Percentiles rank a stretch among this genome's conserved stretches.
Evolutionary conservation across 2,329 filamentous ascomycete genomes (phyloP).

Genomic region (Lasiodiplodia gonubiensis): DNA sequence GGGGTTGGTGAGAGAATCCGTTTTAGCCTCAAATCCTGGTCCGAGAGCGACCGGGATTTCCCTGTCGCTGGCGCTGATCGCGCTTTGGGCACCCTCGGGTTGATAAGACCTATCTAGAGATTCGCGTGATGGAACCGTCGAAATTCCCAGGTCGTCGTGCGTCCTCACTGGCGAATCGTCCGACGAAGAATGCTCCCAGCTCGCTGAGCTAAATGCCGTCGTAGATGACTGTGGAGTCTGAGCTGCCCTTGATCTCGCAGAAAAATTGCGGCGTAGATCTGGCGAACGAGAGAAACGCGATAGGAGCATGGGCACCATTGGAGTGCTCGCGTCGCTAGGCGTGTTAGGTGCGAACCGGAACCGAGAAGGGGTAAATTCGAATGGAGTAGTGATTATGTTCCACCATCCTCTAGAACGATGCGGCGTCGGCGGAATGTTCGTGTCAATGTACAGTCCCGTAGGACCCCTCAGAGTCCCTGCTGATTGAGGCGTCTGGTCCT

Average conservation of each 20-base stretch:
- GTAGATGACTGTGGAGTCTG: slow-evolving; percentile 19
- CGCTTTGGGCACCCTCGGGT: slow-evolving; percentile 16
- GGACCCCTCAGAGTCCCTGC: slow-evolving; percentile 10
- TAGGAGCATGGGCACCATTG: slow-evolving; percentile 43
- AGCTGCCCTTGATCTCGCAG: slow-evolving; percentile 8
- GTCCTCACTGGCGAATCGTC: slow-evolving; percentile 7
- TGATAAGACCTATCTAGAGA: slow-evolving; percentile 11
- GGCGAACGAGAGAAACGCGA: slow-evolving; percentile 4
- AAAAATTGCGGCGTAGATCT: slow-evolving; percentile 8
- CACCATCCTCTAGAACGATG: slow-evolving; percentile 74
- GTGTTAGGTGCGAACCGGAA: slow-evolving; percentile 43
- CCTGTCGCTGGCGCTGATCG: slow-evolving; percentile 24
- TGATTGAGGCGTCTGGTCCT: slow-evolving; percentile 59
- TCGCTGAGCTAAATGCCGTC: slow-evolving; percentile 23
- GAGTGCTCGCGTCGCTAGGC: slow-evolving; percentile 36
- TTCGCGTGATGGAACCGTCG: slow-evolving; percentile 6
- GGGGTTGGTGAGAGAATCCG: slow-evolving; percentile 17
- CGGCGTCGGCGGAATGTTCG: slow-evolving; percentile 54
- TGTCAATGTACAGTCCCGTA: slow-evolving; percentile 46
- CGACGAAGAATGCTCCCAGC: slow-evolving; percentile 9
- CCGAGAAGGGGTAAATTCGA: slow-evolving; percentile 51
- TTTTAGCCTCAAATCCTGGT: slow-evolving; percentile 21
- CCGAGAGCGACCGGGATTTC: slow-evolving; percentile 22
- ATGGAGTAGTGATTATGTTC: slow-evolving; percentile 77
- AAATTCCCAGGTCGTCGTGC: slow-evolving; percentile 28